Evolutionary conservation across 768 basidiomycete genomes (phyloP).

Genomic region (Kockovaella imperatae): DNA sequence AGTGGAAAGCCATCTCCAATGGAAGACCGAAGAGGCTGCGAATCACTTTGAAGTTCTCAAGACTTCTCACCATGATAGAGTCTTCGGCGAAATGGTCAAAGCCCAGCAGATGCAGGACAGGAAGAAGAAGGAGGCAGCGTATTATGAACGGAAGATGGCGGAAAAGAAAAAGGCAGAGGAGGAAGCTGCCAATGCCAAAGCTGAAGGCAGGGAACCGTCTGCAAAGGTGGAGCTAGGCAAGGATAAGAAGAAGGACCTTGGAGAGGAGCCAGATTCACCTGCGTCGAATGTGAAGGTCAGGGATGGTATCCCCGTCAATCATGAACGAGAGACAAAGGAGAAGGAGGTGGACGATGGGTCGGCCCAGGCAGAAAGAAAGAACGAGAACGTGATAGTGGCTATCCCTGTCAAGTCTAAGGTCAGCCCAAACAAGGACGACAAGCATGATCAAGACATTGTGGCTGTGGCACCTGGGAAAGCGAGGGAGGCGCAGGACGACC

Average conservation of each 20-base stretch:
- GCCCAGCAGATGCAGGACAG: constrained; percentile 17
- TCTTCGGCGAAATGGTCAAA: constrained; percentile 35
- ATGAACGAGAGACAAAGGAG: not conserved
- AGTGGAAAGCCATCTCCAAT: constrained; percentile 15
- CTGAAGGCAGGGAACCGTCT: constrained; percentile 1
- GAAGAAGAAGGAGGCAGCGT: constrained; percentile 32
- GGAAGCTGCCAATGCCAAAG: constrained; percentile 5
- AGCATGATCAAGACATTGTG: constrained; percentile 1
- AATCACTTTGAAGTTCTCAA: constrained; percentile 28
- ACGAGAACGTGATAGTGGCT: not conserved
- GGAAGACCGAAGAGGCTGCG: constrained; percentile 20
- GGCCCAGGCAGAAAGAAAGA: not conserved
- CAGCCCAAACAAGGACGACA: not conserved
- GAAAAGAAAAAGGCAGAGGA: constrained; percentile 16
- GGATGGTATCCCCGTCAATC: not conserved
- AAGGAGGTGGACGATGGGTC: not conserved
- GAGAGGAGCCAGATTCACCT: constrained; percentile 3
- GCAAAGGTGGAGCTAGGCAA: constrained; percentile 1
- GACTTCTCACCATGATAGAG: constrained; percentile 24
- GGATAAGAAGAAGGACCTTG: constrained; percentile 4
- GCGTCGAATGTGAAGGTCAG: constrained; percentile 12
- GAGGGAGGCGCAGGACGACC: not conserved
- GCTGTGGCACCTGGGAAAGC: not conserved
- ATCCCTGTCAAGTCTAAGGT: not conserved
- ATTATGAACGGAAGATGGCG: constrained; percentile 24